Base-by-base conservation (phyloP, 805 yeast species). In the Saccharomycopsis schoenii region DNA sequence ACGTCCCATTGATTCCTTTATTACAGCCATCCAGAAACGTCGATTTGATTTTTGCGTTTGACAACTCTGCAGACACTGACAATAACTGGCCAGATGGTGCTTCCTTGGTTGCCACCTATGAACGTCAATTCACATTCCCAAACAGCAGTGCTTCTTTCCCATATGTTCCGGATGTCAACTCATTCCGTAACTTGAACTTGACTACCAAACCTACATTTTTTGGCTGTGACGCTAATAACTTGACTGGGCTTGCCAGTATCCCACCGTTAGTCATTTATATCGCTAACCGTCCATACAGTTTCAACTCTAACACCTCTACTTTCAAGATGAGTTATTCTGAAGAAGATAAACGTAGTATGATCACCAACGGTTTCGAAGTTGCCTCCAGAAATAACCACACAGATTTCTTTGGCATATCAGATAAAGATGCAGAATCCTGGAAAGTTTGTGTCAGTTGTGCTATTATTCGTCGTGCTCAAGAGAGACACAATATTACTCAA, bases 381-480 rank as follows among this genome's bases (percentile, higher is more conserved):
- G 80, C 85, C 12, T 77, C 92, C 0, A 80, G 86, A 68, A 76
- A 78, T 61, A 89, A 88, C 70, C 73, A 83, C 42, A 85, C 96
- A 14, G 68, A 84, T 25, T 47, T 47, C 52, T 47, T 47, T 17
- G 52, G 34, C 11, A 34, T 47, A 11, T 11, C 8, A 12, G 52
- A 47, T 24, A 24, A 21, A 24, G 96, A 88, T 66, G 69, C 74
- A 3, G 83, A 86, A 50, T 24, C 29, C 2, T 89, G 88, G 85
- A 74, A 81, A 51, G 80, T 83, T 6, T 89, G 96, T 76, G 79
- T 89, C 57, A 88, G 88, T 1, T 89, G 96, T 77, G 96, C 96
- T 10, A 80, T 89, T 55, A 77, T 89, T 62, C 85, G 89, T 74
- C 83, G 96, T 71, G 82, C 86, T 51, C 84, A 85, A 69, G 94